These are phyloP conservation scores for Plasmopara viticola DNA, from an alignment of 352 stramenopile species.

Conservation along the genomic window DNA sequence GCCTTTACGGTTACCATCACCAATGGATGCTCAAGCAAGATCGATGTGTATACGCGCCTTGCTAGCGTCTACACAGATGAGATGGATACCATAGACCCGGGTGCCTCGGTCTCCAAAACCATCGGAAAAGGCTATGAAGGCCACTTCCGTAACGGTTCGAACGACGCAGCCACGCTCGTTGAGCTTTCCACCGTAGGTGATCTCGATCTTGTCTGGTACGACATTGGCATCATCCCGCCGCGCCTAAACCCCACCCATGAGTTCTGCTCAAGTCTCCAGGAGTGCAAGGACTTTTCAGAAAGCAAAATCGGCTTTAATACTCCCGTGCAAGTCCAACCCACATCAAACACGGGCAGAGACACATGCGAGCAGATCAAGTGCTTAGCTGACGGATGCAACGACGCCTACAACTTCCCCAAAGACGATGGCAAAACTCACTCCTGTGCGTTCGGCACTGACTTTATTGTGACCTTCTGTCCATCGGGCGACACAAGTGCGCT, in stretches of 20 bases:
- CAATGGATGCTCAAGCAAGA: constrained; percentile 42
- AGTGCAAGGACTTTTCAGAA: constrained; percentile 58
- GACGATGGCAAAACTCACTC: constrained; percentile 74
- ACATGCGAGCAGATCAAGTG: constrained; percentile 58
- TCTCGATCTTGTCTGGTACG: constrained; percentile 51
- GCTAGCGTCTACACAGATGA: constrained; percentile 44
- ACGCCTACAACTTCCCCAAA: constrained; percentile 64
- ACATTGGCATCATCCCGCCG: constrained; percentile 69
- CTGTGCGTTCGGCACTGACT: constrained; percentile 52
- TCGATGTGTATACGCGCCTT: constrained; percentile 56
- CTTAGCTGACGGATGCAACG: constrained; percentile 41
- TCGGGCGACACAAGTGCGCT: constrained; percentile 11
- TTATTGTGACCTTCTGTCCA: constrained; percentile 66
- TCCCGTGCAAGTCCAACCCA: constrained; percentile 44
- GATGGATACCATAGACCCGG: constrained; percentile 31
- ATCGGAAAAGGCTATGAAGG: constrained; percentile 61
- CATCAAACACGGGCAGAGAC: constrained; percentile 50
- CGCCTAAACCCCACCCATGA: constrained; percentile 41
- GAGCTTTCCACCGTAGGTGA: constrained; percentile 62
- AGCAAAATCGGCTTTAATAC: constrained; percentile 65
- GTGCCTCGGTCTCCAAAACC: constrained; percentile 29
- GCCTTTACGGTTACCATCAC: constrained; percentile 59
- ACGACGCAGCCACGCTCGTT: constrained; percentile 52
- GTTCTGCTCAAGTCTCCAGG: constrained; percentile 53
- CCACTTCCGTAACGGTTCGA: constrained; percentile 54